Conservation (phyloP, 2,329 filamentous ascomycete genomes). For the Ascochyta pisi region DNA sequence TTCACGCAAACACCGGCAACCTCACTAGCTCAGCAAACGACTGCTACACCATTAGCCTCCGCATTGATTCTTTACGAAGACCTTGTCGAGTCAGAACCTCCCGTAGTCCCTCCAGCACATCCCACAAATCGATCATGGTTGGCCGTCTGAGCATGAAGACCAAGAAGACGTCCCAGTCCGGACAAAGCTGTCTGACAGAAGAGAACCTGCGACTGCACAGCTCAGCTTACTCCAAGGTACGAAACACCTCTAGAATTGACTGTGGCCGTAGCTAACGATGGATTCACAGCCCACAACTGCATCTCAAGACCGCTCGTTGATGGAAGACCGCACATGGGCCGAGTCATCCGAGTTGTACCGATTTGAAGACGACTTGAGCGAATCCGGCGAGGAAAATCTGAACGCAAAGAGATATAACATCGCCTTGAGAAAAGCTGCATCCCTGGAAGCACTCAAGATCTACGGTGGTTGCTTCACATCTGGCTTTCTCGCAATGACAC, state of each 20-base stretch:
- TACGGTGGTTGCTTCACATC: constrained; percentile 44
- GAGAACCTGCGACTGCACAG: constrained; percentile 43
- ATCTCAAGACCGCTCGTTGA: constrained; percentile 21
- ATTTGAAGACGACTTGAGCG: constrained; percentile 27
- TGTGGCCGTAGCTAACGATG: constrained; percentile 12
- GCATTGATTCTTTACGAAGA: neutral
- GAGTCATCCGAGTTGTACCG: constrained; percentile 25
- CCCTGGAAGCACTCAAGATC: constrained; percentile 40
- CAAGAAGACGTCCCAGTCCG: constrained; percentile 10
- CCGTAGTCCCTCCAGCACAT: constrained; percentile 3
- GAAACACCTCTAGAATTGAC: neutral
- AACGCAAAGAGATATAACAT: constrained; percentile 26
- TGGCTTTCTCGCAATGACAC: constrained; percentile 38
- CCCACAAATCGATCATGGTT: constrained; percentile 15
- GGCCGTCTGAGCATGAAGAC: constrained; percentile 12
- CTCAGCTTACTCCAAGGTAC: constrained; percentile 33
- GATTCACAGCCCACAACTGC: constrained; percentile 13
- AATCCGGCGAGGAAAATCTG: constrained; percentile 33
- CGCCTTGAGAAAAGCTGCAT: constrained; percentile 33
- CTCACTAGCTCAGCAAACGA: constrained; percentile 1
- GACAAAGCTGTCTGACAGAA: constrained; percentile 31
- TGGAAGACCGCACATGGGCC: constrained; percentile 25
- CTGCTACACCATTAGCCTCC: neutral
- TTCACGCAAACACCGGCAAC: constrained; percentile 3
- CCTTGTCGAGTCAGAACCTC: constrained; percentile 6